Percentiles rank a stretch among this genome's conserved stretches.
Conservation (phyloP, 257 asterid species). For the Gardenia jasminoides region DNA sequence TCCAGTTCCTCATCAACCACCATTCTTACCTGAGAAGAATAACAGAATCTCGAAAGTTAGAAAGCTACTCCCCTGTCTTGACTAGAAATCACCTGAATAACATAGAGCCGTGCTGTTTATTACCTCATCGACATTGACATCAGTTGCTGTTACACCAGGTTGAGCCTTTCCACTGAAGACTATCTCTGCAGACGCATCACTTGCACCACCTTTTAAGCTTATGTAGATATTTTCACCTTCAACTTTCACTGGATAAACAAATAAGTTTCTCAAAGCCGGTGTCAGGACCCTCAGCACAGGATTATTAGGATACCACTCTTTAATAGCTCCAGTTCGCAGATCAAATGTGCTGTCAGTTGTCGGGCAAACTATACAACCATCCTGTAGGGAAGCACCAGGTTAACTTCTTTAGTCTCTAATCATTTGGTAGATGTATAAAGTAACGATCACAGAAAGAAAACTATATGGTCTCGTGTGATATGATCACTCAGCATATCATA, state of each 20-base stretch:
- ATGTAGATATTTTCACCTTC: constrained; percentile 73
- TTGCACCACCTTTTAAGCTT: constrained; percentile 40
- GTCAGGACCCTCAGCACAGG: constrained; percentile 87
- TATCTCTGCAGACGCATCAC: constrained; percentile 69
- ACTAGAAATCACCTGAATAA: neutral
- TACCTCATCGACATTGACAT: constrained; percentile 96
- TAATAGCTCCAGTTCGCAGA: constrained; percentile 71
- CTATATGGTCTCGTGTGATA: neutral
- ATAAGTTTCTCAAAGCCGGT: constrained; percentile 69
- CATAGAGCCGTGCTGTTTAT: neutral
- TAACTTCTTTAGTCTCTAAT: neutral
- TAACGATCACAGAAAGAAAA: neutral
- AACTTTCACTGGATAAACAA: constrained; percentile 58
- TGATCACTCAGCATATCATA: neutral
- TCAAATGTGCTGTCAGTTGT: constrained; percentile 91
- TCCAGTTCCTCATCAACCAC: constrained; percentile 58
- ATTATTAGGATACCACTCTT: constrained; percentile 94
- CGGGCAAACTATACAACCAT: constrained; percentile 94
- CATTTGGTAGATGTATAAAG: neutral
- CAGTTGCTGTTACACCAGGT: constrained; percentile 78
- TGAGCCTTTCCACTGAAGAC: constrained; percentile 97
- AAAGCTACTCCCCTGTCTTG: neutral
- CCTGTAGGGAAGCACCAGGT: constrained; percentile 41
- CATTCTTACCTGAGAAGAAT: constrained; percentile 66
- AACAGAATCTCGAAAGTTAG: neutral